These are phyloP conservation scores for Nyctanthes arbortristis DNA, from an alignment of 257 asterid species.

Conservation along the genomic window DNA sequence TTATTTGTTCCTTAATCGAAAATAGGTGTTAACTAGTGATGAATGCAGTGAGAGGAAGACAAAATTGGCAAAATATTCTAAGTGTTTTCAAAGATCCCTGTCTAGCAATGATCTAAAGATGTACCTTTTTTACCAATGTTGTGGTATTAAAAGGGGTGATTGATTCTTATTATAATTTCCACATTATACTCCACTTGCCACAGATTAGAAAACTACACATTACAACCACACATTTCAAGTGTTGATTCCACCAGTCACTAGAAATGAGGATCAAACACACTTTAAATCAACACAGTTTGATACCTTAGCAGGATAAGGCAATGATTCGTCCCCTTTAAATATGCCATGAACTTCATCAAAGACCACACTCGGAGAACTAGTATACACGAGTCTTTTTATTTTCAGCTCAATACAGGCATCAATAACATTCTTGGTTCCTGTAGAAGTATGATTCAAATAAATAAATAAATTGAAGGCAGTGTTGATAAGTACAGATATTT, in stretches of 20 bases:
- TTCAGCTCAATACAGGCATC: slow-evolving; percentile 87
- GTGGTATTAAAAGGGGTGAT: too few species aligned
- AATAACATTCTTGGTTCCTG: slow-evolving; percentile 84
- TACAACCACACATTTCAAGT: too few species aligned
- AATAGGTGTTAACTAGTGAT: too few species aligned
- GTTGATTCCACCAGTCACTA: too few species aligned
- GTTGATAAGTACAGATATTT: not conserved
- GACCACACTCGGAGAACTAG: slow-evolving; percentile 99
- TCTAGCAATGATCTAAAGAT: not conserved
- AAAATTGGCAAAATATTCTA: not conserved
- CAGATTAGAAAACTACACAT: too few species aligned
- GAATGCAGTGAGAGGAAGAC: slow-evolving; percentile 4
- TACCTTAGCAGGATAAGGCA: slow-evolving; percentile 87
- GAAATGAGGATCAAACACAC: too few species aligned
- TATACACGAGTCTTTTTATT: slow-evolving; percentile 75
- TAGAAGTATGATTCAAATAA: not conserved
- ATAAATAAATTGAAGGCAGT: not conserved
- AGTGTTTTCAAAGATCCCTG: not conserved
- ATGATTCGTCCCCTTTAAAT: slow-evolving; percentile 66
- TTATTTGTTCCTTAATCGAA: too few species aligned
- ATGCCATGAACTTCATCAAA: slow-evolving; percentile 80
- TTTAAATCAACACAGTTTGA: slow-evolving; percentile 1
- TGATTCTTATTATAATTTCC: too few species aligned
- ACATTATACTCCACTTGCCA: too few species aligned
- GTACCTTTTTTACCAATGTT: not conserved